Conservation (phyloP, 73 alveolate genomes). For the Uronychia setigera region DNA sequence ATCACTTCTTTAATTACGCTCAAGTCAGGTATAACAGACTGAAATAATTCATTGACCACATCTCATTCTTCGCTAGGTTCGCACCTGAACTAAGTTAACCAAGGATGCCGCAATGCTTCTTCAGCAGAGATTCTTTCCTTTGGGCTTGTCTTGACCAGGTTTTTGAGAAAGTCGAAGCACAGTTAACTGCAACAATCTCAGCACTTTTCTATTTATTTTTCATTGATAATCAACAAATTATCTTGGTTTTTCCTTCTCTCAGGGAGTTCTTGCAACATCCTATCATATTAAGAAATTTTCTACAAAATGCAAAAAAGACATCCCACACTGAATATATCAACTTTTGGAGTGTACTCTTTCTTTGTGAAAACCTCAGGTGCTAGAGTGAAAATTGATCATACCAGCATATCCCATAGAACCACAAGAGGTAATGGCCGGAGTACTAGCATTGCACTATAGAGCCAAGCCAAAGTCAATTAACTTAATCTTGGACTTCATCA, state of each 20-base stretch:
- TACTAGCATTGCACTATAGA: neutral
- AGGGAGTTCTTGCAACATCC: neutral
- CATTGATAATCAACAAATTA: neutral
- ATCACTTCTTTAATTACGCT: neutral
- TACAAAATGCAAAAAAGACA: neutral
- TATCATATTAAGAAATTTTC: neutral
- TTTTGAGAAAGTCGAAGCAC: neutral
- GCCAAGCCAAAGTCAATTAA: slow-evolving; percentile 12
- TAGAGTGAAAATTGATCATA: neutral
- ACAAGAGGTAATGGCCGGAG: neutral
- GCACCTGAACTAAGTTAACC: neutral
- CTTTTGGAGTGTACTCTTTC: neutral
- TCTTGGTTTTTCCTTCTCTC: neutral
- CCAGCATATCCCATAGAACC: neutral
- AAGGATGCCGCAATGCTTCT: neutral
- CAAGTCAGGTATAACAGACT: neutral
- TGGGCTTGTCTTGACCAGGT: neutral
- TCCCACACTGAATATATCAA: neutral
- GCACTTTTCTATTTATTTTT: neutral
- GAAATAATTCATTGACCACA: neutral
- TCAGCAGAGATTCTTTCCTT: neutral
- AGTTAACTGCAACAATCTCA: neutral
- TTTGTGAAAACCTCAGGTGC: neutral
- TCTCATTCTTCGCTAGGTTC: neutral
- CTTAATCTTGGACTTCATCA: neutral